Percentiles rank a stretch among this genome's conserved stretches.
Conservation (phyloP, 1,284 basidiomycete species). For the Vanrija sp. region DNA sequence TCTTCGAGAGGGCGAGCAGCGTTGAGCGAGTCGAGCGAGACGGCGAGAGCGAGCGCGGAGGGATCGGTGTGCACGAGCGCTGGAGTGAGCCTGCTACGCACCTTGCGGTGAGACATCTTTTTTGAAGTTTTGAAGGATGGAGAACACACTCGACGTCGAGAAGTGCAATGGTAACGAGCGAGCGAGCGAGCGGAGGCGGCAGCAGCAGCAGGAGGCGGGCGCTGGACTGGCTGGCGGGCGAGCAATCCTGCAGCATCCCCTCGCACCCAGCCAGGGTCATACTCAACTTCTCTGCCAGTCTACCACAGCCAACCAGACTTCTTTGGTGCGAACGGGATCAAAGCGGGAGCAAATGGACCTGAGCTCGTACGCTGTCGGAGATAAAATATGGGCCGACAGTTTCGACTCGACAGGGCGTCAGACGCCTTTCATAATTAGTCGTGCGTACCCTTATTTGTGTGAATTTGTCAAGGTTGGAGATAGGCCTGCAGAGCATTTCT, state of each 20-base stretch:
- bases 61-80: background rate
- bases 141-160: no score
- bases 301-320: background rate
- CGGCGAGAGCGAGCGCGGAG: background rate
- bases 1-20: background rate
- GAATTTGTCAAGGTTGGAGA: no score
- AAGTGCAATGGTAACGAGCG: background rate
- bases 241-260: no score
- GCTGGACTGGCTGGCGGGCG: no score
- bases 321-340: background rate
- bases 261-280: background rate
- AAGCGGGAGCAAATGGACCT: background rate
- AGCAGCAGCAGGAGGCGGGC: no score
- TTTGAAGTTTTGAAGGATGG: constrained; percentile 18
- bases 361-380: background rate
- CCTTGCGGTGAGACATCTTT: constrained; percentile 47
- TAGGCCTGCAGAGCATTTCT: no score
- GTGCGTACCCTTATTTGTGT: no score
- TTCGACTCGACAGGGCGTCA: background rate
- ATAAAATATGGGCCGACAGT: background rate
- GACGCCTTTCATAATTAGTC: no score
- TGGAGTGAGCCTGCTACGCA: constrained; percentile 10
- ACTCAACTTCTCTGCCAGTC: background rate
- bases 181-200: background rate
- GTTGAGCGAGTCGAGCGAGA: background rate